Base-by-base conservation (phyloP, 2,329 filamentous ascomycete genomes). In the Aspergillus ochraceoroseus region DNA sequence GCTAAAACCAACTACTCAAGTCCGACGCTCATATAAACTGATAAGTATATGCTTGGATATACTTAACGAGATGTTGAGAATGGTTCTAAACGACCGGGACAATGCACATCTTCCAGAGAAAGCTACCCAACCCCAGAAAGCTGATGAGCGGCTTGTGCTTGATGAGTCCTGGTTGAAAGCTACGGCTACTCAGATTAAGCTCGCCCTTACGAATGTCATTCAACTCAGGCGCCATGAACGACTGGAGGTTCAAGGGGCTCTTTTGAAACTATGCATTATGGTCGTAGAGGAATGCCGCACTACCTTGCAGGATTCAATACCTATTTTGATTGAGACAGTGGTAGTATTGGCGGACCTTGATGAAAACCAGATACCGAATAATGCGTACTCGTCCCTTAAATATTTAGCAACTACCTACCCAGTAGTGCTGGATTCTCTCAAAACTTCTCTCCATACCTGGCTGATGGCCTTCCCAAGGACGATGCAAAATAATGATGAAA, bases 401-500 rank as follows among this genome's bases (percentile, higher is more conserved):
- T 74, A 81, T 46, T 67, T 94, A 17, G 68, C 82, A 4, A 73
- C 67, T 26, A 77, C 81, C 7, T 80, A 87, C 51, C 65, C 74
- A 1, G 69, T 76, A 33, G 71, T 89, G 2, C 67, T 74, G 3
- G 79, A 84, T 14, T 68, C 77, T 2, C 68, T 90, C 17, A 85
- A 86, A 52, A 76, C 74, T 18, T 83, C 78, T 1, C 72, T 94
- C 1, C 85, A 90, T 60, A 81, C 80, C 37, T 95, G 89, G 88
- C 76, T 89, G 15, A 78, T 79, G 2, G 82, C 86, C 27, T 74
- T 98, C 12, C 83, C 90, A 4, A 77, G 88, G 11, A 66, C 87
- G 9, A 89, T 95, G 80, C 87, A 90, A 59, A 79, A 81, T 6
- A 83, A 81, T 51, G 88, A 96, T 54, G 87, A 95, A 52, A 73